A percentile compares a stretch with the other conserved stretches of the same genome.
These are phyloP conservation scores for Lasiodiplodia sp. DNA, from an alignment of 2,329 filamentous ascomycete genomes.

Conservation along the genomic window DNA sequence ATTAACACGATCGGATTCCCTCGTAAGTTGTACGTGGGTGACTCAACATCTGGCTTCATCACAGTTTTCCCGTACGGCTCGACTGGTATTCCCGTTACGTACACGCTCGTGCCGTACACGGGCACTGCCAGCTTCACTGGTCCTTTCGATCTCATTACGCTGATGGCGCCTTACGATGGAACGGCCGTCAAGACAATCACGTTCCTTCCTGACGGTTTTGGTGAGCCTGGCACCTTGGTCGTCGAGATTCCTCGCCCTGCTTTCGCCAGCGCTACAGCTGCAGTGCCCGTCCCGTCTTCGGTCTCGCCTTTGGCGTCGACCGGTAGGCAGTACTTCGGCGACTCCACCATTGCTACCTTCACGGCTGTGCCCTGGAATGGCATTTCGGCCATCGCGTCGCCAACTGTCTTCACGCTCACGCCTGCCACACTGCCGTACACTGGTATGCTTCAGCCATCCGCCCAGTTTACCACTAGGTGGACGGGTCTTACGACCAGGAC, in stretches of 20 bases:
- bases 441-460: not conserved
- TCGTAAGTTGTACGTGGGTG: constrained; percentile 1
- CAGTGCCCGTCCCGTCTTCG: not conserved
- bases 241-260: not conserved
- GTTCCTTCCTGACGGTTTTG: not conserved
- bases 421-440: not conserved
- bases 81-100: not conserved
- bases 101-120: not conserved
- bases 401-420: not conserved
- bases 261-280: not conserved
- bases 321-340: not conserved
- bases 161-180: constrained; percentile 8
- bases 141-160: not conserved
- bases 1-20: not conserved
- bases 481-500: not conserved
- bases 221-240: not conserved
- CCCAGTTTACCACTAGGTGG: not conserved
- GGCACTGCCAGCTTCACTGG: not conserved
- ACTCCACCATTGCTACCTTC: not conserved
- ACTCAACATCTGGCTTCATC: not conserved
- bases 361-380: not conserved
- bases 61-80: not conserved
- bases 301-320: not conserved
- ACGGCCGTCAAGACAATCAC: not conserved
- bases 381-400: not conserved